Conservation (phyloP, 805 yeast species). For the Tetrapisispora nanseiensis region DNA sequence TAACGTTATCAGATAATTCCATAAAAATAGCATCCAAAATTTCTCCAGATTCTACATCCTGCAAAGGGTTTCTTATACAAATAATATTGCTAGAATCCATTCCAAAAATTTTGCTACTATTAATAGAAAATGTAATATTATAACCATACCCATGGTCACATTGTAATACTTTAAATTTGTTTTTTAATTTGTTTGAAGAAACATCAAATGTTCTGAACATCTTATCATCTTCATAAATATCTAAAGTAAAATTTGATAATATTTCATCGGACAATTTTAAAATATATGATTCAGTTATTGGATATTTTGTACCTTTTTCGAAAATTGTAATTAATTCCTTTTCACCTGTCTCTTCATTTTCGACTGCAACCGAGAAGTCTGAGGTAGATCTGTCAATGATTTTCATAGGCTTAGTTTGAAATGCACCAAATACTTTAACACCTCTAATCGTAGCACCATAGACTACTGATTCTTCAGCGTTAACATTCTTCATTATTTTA, state of each 20-base stretch:
- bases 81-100: constrained; percentile 38
- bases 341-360: constrained; percentile 8
- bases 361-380: constrained; percentile 33
- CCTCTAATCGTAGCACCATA: constrained; percentile 85
- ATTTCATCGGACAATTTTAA: constrained; percentile 28
- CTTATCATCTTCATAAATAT: constrained; percentile 22
- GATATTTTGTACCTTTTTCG: constrained; percentile 36
- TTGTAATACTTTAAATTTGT: constrained; percentile 24
- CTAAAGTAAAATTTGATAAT: constrained; percentile 26
- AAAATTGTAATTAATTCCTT: constrained; percentile 35
- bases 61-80: constrained; percentile 25
- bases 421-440: constrained; percentile 55
- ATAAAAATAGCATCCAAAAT: constrained; percentile 38
- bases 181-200: constrained; percentile 24
- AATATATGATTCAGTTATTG: constrained; percentile 21
- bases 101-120: constrained; percentile 43
- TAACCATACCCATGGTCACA: constrained; percentile 34
- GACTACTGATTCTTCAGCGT: constrained; percentile 92
- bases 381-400: constrained; percentile 48
- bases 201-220: constrained; percentile 12
- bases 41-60: constrained; percentile 33
- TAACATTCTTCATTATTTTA: constrained; percentile 66
- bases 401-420: constrained; percentile 47
- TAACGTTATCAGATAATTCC: constrained; percentile 26
- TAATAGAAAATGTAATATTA: constrained; percentile 37